These are phyloP conservation scores for Nicotiana noctiflora DNA, from an alignment of 257 asterid species.

Conservation along the genomic window DNA sequence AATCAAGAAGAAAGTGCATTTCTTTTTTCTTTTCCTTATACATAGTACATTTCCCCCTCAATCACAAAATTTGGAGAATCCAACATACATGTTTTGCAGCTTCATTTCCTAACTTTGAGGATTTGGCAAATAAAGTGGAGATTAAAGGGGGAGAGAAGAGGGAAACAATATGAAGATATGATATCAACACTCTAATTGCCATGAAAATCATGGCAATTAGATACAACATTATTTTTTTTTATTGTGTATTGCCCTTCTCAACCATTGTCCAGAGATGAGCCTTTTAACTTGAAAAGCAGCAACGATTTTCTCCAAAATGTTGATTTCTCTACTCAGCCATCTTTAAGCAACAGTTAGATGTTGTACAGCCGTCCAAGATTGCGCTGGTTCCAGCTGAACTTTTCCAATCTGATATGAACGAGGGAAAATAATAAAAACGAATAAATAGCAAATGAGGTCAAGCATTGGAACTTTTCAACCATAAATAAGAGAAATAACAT, in stretches of 20 bases:
- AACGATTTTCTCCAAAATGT: conserved; percentile 1
- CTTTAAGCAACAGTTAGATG: conserved; percentile 49
- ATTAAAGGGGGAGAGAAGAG: neutral
- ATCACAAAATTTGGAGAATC: neutral
- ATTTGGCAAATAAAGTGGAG: neutral
- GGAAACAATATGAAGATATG: neutral
- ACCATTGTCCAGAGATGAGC: neutral
- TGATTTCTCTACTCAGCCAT: conserved; percentile 2
- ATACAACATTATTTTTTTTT: neutral
- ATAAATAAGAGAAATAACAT: neutral
- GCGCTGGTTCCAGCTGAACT: conserved; percentile 61
- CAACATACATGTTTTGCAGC: neutral
- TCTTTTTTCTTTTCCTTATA: neutral
- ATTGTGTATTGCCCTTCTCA: neutral
- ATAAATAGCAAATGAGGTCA: neutral
- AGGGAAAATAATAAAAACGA: neutral
- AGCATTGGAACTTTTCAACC: neutral
- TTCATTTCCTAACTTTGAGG: neutral
- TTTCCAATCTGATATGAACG: conserved; percentile 54
- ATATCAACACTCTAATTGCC: neutral
- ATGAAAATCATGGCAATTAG: neutral
- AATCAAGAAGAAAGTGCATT: neutral
- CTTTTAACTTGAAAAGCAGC: neutral
- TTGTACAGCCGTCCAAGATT: conserved; percentile 85
- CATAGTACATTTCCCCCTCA: neutral